Percentiles rank a stretch among this genome's conserved stretches.
phyloP scores from a whole-genome alignment of 2,329 filamentous ascomycete species.

The Diplodia seriata region DNA sequence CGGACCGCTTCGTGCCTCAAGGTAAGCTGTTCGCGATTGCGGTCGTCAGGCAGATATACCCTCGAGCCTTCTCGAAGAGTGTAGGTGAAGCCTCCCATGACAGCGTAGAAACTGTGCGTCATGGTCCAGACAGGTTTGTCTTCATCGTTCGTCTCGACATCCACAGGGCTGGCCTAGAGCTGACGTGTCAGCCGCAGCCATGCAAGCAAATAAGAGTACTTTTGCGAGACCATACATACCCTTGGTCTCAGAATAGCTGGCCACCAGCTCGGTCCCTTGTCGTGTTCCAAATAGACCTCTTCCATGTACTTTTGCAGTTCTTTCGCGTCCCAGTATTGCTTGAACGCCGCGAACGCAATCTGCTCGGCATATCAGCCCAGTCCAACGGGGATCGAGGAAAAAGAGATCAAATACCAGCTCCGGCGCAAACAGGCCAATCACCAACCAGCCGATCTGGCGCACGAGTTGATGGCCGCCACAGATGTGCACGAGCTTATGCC shows the following conservation, averaged over 20 bases:
- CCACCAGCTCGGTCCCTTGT: conserved; percentile 11
- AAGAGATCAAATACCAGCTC: conserved; percentile 18
- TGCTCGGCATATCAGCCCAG: background rate
- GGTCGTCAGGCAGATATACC: background rate
- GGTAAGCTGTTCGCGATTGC: conserved; percentile 5
- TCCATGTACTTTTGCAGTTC: conserved; percentile 6
- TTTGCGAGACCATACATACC: background rate
- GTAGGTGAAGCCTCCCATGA: conserved; percentile 37
- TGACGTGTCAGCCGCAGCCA: background rate
- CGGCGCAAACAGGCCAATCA: conserved; percentile 32
- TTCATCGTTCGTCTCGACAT: background rate
- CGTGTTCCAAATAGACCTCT: background rate
- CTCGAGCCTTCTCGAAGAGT: conserved; percentile 4
- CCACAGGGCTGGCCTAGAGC: background rate
- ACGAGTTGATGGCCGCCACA: conserved; percentile 23
- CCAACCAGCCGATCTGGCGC: conserved; percentile 30
- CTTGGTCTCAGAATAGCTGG: conserved; percentile 8
- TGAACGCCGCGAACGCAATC: conserved; percentile 30
- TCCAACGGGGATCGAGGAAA: too few relatives aligned
- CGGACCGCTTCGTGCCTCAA: conserved; percentile 28
- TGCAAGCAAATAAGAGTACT: background rate
- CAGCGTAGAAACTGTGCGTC: conserved; percentile 35
- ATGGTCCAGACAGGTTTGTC: conserved; percentile 34
- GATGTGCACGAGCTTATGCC: conserved; percentile 8
- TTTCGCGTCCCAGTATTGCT: conserved; percentile 15